Evolutionary conservation across 2,329 filamentous ascomycete species (phyloP), one percentile per base, ranked within the genome.

Genomic region (Rhinocladiella similis): DNA sequence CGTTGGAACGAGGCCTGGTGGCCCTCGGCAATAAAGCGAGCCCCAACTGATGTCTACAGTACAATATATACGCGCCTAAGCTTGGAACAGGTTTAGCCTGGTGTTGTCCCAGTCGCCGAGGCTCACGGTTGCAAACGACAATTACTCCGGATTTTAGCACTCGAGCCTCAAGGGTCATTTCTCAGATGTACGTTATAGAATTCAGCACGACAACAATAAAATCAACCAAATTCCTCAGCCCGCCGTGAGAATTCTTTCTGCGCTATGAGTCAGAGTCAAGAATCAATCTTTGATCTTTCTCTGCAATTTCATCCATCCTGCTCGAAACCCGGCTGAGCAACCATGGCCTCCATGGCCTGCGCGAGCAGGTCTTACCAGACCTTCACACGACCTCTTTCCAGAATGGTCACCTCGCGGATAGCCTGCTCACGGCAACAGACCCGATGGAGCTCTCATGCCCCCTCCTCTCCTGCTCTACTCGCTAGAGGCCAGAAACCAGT

Each of bases 401-500:
- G 43, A 13, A 43, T 38, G 35, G 48, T 41, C 9, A 22, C 25
- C 36, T 43, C 56, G 29, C 47, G 25, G 33, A 14, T n/a, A 12
- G 43, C 29, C 48, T 46, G 25, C 50, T 46, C 29, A 49, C 53
- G 56, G 53, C 63, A 60, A 29, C 62, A 64, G 47, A 50, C 57
- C 14, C 56, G 63, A 22, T 59, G 54, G 52, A 64, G 61, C 54
- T 64, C 62, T 33, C 63, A 66, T 57, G 54, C 56, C 14, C 60
- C 62, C 9, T 27, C 54, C 10, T 33, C 63, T 10, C 48, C 57
- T 14, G 36, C 54, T 9, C 42, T 61, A 16, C 19, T 55, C 16
- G 54, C 56, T 20, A 54, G 52, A 39, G 59, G 55, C 42, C 47
- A 57, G 39, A 65, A 63, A 39, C 64, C 64, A 6, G 85, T 96